Base-by-base conservation (phyloP, 2,329 filamentous ascomycete genomes). In the Talaromyces pinophilus region DNA sequence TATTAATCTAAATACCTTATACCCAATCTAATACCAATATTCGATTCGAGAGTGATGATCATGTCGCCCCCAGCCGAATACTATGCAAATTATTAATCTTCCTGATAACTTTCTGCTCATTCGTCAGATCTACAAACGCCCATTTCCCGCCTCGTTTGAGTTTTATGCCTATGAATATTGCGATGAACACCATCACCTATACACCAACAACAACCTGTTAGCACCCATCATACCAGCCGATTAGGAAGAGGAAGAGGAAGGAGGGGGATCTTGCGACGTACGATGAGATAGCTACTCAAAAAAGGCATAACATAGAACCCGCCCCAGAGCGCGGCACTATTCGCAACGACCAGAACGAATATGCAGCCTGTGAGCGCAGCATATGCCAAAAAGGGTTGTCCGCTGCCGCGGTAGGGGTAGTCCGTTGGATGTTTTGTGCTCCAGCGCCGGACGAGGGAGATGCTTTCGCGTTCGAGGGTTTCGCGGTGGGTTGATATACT, bases 381-480 rank as follows among this genome's bases (percentile, higher is more conserved):
- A 60, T 78, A 79, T 7, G 76, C 77, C 0, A 77, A 71, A 3
- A 79, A 59, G 0, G 80, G 79, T 66, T 81, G 80, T 1, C 72
- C 74, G 40, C 79, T 76, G 55, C 78, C 76, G 13, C 76, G 75
- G 65, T 78, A 81, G 0, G 79, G 79, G 54, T 81, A 81, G 59
- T 78, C 73, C 62, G 75, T 67, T 3, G 48, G 59, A 28, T 67
- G 42, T 19, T 64, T 64, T 19, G 55, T 38, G 40, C 50, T 57
- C 65, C 65, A 67, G 33, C 65, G 65, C 3, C 65, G 65, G 30
- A 67, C 65, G 8, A 60, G 65, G 19, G 60, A 60, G 35, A 67
- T 63, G n/a, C 48, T 40, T 48, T 67, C 44, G n/a, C 62, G 33
- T 35, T 63, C 59, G 28, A 67, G 60, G 15, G 59, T 42, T 59